These are phyloP conservation scores for Gossypium laxum DNA, from an alignment of 441 rosid genomes.

Conservation along the genomic window DNA sequence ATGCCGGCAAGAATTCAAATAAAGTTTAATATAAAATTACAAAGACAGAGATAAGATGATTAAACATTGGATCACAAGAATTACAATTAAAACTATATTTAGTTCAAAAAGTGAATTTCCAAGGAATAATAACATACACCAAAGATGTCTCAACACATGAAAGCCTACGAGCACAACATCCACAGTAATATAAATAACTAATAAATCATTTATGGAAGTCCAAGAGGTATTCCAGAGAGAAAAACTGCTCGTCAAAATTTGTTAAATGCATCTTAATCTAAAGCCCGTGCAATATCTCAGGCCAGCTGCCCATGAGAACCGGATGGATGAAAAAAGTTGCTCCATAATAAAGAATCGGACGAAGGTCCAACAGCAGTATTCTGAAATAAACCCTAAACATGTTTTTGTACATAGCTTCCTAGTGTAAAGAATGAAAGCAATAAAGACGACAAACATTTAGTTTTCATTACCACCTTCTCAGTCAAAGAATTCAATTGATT, in stretches of 20 bases:
- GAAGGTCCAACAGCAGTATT: neutral
- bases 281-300: neutral
- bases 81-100: neutral
- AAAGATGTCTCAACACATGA: neutral
- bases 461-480: neutral
- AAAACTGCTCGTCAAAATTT: neutral
- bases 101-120: neutral
- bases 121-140: neutral
- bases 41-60: neutral
- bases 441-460: neutral
- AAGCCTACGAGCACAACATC: neutral
- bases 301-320: neutral
- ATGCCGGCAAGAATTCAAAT: slow-evolving; percentile 9
- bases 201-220: neutral
- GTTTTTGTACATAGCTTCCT: too few species aligned
- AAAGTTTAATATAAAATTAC: neutral
- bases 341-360: neutral
- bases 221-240: neutral
- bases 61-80: neutral
- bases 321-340: neutral
- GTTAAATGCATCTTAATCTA: neutral
- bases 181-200: neutral
- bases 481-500: neutral
- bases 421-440: neutral
- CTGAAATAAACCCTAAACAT: neutral